Conservation (phyloP, 495 filamentous ascomycete genomes). For the Neurospora tetraspora region DNA sequence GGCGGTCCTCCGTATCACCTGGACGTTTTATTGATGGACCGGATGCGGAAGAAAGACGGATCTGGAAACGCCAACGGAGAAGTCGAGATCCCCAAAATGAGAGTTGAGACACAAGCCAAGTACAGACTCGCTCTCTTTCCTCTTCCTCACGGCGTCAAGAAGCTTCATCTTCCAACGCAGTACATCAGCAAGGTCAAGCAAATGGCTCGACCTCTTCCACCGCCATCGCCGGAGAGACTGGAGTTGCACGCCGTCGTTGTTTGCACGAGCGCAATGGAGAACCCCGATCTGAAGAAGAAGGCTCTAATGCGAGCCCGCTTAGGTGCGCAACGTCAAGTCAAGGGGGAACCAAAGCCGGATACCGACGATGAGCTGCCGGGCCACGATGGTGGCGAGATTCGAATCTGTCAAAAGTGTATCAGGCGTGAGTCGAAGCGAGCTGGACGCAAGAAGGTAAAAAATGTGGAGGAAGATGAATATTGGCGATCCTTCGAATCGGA, state of each 20-base stretch:
- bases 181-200: constrained; percentile 89
- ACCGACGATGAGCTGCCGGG: constrained; percentile 54
- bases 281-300: constrained; percentile 47
- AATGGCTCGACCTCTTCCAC: constrained; percentile 53
- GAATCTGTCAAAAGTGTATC: constrained; percentile 77
- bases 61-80: neutral
- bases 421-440: constrained; percentile 79
- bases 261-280: constrained; percentile 87
- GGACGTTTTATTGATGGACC: neutral
- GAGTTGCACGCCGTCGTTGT: constrained; percentile 75
- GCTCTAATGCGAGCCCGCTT: constrained; percentile 56
- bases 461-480: constrained; percentile 70
- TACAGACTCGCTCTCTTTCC: constrained; percentile 66
- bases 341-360: constrained; percentile 11
- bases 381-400: constrained; percentile 75
- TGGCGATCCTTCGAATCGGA: constrained; percentile 70
- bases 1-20: neutral
- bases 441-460: constrained; percentile 78
- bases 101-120: constrained; percentile 90
- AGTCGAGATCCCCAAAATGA: constrained; percentile 50
- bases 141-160: constrained; percentile 62
- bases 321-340: constrained; percentile 4
- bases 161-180: constrained; percentile 73
- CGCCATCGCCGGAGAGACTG: constrained; percentile 57
- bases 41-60: neutral